These are phyloP conservation scores for Nicotiana noctiflora DNA, from an alignment of 257 asterid species.

Conservation along the genomic window DNA sequence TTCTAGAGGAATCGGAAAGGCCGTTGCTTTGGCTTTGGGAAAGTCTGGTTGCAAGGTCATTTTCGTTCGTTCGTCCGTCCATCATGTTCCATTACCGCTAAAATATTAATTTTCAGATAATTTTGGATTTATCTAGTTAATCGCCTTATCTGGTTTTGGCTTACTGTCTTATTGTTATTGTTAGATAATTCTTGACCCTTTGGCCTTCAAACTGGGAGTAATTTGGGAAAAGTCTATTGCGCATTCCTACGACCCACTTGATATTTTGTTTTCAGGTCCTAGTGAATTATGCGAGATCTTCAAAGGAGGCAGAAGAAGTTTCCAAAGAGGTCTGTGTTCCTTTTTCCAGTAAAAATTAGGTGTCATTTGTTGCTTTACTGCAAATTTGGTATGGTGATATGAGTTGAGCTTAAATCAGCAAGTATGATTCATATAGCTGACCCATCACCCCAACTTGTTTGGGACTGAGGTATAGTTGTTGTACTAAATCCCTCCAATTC, in stretches of 20 bases:
- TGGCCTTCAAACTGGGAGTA: background rate
- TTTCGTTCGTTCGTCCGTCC: no score
- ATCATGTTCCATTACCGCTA: no score
- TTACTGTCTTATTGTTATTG: background rate
- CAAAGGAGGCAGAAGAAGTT: slow-evolving; percentile 92
- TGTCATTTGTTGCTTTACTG: background rate
- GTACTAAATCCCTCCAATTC: background rate
- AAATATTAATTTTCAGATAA: background rate
- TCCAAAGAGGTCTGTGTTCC: slow-evolving; percentile 35
- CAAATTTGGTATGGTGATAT: no score
- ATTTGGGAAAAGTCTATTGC: background rate
- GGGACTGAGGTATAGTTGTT: no score
- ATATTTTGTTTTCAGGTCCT: slow-evolving; percentile 48
- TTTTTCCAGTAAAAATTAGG: background rate
- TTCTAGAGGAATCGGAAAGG: no score
- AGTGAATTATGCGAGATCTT: slow-evolving; percentile 93
- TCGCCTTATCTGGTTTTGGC: background rate
- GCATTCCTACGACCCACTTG: background rate
- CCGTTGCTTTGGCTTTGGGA: slow-evolving; percentile 17
- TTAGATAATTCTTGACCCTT: background rate
- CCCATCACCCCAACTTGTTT: no score
- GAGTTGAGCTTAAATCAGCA: no score
- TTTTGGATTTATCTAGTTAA: background rate
- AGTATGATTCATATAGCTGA: no score
- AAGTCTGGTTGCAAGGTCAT: slow-evolving; percentile 19